phyloP scores from a whole-genome alignment of 176 grass and related monocot genomes.

The Cymbopogon citratus region DNA sequence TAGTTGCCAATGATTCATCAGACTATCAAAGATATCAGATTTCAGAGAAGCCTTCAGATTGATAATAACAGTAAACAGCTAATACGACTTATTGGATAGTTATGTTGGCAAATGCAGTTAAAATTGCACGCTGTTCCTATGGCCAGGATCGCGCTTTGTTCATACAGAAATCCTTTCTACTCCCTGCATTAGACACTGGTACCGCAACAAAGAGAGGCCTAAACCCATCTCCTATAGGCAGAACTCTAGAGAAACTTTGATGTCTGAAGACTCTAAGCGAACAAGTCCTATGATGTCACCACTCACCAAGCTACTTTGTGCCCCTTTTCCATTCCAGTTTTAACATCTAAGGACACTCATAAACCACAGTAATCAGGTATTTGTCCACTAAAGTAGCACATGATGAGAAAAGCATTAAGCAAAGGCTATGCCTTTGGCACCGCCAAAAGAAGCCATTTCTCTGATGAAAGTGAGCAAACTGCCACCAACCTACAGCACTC shows the following conservation, averaged over 20 bases:
- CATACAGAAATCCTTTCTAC: background rate
- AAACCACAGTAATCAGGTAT: background rate
- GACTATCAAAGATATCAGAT: background rate
- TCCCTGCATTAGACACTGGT: background rate
- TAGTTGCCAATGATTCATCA: background rate
- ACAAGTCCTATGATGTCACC: slow-evolving; percentile 7
- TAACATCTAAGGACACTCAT: slow-evolving; percentile 14
- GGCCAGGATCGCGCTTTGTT: background rate
- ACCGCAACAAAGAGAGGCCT: background rate
- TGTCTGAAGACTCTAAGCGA: background rate
- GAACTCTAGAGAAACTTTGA: background rate
- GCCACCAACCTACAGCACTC: slow-evolving; percentile 38
- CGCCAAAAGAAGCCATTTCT: slow-evolving; percentile 10
- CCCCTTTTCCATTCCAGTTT: background rate
- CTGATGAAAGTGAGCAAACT: slow-evolving; percentile 13
- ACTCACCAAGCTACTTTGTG: background rate
- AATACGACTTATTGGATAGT: background rate
- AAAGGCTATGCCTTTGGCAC: slow-evolving; percentile 24
- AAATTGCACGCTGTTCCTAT: background rate
- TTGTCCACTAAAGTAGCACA: background rate
- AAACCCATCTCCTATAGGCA: background rate
- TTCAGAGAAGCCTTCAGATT: background rate
- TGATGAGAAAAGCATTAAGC: slow-evolving; percentile 10
- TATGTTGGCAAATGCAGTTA: background rate
- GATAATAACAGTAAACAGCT: too few species aligned